Evolutionary conservation across 148 eudicot genomes (phyloP).

Genomic region (Nepenthes mirabilis): DNA sequence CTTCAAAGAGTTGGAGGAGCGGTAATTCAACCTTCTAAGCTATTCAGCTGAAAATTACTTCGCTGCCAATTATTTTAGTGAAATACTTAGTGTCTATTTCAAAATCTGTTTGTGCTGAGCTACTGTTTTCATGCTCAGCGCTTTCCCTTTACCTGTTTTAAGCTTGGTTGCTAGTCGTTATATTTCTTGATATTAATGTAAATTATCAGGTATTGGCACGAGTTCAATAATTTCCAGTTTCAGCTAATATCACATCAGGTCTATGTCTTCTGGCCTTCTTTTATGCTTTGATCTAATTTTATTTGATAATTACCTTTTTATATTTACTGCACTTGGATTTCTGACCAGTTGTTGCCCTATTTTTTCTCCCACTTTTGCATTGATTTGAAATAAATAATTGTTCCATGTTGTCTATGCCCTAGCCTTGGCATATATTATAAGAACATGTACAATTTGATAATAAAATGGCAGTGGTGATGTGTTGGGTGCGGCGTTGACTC

Average conservation of each 20-base stretch:
- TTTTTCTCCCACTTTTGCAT: too few species aligned
- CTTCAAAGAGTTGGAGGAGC: conserved; percentile 86
- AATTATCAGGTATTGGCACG: conserved; percentile 78
- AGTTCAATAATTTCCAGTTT: conserved; percentile 95
- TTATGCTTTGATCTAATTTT: not conserved
- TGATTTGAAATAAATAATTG: too few species aligned
- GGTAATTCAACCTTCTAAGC: conserved; percentile 25
- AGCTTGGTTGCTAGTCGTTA: not conserved
- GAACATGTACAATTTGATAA: too few species aligned
- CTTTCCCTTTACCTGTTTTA: not conserved
- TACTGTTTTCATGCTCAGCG: not conserved
- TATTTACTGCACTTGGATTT: not conserved
- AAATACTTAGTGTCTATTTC: too few species aligned
- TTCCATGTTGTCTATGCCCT: too few species aligned
- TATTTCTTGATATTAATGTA: conserved; percentile 3
- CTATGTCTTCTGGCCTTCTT: not conserved
- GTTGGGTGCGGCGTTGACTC: too few species aligned
- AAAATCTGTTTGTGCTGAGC: not conserved
- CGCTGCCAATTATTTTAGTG: too few species aligned
- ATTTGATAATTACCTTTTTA: not conserved
- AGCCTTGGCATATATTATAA: too few species aligned
- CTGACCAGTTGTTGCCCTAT: too few species aligned
- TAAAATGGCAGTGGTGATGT: too few species aligned
- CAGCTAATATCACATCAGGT: conserved; percentile 96
- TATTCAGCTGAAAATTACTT: not conserved